Evolutionary conservation across 2,329 filamentous ascomycete species (phyloP), one percentile per base, ranked within the genome.

Genomic region (Colletotrichum sp.): DNA sequence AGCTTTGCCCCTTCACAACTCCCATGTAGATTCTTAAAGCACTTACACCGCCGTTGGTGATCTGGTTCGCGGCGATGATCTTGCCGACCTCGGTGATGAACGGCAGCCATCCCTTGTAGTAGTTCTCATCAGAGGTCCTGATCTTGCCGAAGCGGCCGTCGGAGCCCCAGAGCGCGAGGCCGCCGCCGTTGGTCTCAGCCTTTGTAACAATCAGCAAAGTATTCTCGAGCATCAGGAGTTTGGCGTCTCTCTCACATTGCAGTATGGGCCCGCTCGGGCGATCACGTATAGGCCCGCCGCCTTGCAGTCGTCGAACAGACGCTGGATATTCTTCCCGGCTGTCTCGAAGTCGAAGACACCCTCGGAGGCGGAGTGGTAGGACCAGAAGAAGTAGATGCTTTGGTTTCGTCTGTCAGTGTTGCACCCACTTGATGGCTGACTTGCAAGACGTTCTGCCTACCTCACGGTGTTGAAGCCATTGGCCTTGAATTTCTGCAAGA

Each of bases 401-500:
- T 8, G 6, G 5, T 62, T 7, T 13, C 59, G 59, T 5, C n/a
- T 4, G 26, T 21, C 8, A 24, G 18, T 62, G 36, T n/a, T n/a
- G 55, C 12, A n/a, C 1, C n/a, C 26, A 28, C 3, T n/a, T 28
- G 12, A 24, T 5, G 13, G 32, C 7, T 52, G 44, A 52, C 10
- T 21, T 21, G 44, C n/a, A 21, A 13, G 44, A 8, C 44, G 4
- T 52, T 21, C 13, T 16, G 32, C 68, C 81, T 95, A 94, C 0
- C 92, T 94, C 6, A 96, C 93, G 67, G 91, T 90, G 79, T 94
- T 96, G 85, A 95, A 96, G 0, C 95, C 95, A 3, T 95, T 85
- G 1, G 94, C 93, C 83, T 94, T 96, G 83, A 97, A 92, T 84
- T 98, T 98, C 80, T 97, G 93, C 78, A 98, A 93, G 4, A 96